phyloP scores from a whole-genome alignment of 169 alveolate species.

The Babesia microti region DNA sequence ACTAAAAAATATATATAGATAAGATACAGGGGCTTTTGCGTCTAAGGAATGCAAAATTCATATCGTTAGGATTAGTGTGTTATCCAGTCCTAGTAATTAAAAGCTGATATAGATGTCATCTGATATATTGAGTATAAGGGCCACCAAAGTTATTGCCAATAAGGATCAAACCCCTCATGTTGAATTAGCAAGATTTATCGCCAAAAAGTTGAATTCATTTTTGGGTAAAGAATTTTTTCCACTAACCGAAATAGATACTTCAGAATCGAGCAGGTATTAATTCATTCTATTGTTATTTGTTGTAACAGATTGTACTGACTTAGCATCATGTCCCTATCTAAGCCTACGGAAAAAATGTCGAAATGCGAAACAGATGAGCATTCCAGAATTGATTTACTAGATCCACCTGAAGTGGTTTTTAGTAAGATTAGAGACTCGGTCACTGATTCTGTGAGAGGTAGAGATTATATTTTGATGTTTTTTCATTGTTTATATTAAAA shows the following conservation, averaged over 20 bases:
- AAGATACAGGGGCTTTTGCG: slow-evolving; percentile 12
- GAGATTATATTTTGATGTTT: no score
- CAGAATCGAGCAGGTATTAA: no score
- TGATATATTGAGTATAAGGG: slow-evolving; percentile 23
- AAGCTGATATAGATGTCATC: slow-evolving; percentile 31
- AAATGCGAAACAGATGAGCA: slow-evolving; percentile 5
- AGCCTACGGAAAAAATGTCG: slow-evolving; percentile 37
- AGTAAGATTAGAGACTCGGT: slow-evolving; percentile 24
- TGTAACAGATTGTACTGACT: not conserved
- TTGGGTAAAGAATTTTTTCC: slow-evolving; percentile 4
- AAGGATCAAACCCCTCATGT: slow-evolving; percentile 27
- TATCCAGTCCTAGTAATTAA: not conserved
- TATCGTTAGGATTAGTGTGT: slow-evolving; percentile 33
- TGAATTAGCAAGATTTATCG: slow-evolving; percentile 17
- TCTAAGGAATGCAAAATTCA: slow-evolving; percentile 18
- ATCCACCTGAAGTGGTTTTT: slow-evolving; percentile 10
- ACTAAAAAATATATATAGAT: not conserved
- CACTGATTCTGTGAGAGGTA: slow-evolving; percentile 20
- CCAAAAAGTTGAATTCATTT: slow-evolving; percentile 20
- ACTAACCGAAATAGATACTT: slow-evolving; percentile 6
- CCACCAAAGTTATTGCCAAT: slow-evolving; percentile 29
- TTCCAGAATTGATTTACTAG: slow-evolving; percentile 14
- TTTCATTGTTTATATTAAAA: no score
- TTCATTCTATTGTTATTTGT: slow-evolving; percentile 12
- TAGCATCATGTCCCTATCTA: slow-evolving; percentile 40